Percentiles rank a stretch among this genome's conserved stretches.
These are phyloP conservation scores for Metarhizium sp. DNA, from an alignment of 2,329 filamentous ascomycete species.

Conservation along the genomic window DNA sequence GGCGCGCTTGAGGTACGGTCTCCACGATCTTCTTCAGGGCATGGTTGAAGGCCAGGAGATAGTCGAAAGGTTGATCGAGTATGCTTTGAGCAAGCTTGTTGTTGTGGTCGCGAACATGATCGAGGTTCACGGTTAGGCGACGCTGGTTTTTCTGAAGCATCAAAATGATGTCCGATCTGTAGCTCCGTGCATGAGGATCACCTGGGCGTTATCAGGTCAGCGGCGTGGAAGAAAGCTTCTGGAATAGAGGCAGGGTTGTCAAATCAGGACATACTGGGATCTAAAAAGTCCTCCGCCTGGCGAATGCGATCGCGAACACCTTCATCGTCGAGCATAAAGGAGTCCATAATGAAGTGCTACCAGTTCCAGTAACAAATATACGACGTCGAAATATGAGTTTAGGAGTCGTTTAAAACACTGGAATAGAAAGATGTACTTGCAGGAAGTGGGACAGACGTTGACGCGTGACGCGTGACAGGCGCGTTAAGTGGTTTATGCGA, in stretches of 20 bases:
- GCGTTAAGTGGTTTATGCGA: slow-evolving; percentile 1
- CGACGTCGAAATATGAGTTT: neutral
- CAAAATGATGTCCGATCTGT: slow-evolving; percentile 78
- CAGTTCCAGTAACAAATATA: neutral
- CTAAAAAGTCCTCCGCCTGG: slow-evolving; percentile 84
- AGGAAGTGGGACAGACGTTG: neutral
- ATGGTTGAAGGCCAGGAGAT: slow-evolving; percentile 75
- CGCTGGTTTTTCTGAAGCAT: slow-evolving; percentile 62
- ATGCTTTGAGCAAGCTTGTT: slow-evolving; percentile 69
- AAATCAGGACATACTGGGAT: slow-evolving; percentile 59
- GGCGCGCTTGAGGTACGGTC: slow-evolving; percentile 65
- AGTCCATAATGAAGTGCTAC: slow-evolving; percentile 49
- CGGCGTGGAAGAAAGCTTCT: neutral
- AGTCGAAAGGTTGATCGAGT: slow-evolving; percentile 81
- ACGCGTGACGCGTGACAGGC: neutral
- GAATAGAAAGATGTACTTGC: neutral
- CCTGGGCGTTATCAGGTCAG: slow-evolving; percentile 20
- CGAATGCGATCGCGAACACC: slow-evolving; percentile 75
- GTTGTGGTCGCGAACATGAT: slow-evolving; percentile 85
- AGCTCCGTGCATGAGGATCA: slow-evolving; percentile 55
- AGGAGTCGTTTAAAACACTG: neutral
- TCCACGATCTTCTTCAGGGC: slow-evolving; percentile 84
- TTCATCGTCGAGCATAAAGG: slow-evolving; percentile 71
- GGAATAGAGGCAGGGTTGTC: neutral
- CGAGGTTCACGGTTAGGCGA: slow-evolving; percentile 65